Evolutionary conservation across 495 filamentous ascomycete genomes (phyloP).

Genomic region (Daldinia grandis): DNA sequence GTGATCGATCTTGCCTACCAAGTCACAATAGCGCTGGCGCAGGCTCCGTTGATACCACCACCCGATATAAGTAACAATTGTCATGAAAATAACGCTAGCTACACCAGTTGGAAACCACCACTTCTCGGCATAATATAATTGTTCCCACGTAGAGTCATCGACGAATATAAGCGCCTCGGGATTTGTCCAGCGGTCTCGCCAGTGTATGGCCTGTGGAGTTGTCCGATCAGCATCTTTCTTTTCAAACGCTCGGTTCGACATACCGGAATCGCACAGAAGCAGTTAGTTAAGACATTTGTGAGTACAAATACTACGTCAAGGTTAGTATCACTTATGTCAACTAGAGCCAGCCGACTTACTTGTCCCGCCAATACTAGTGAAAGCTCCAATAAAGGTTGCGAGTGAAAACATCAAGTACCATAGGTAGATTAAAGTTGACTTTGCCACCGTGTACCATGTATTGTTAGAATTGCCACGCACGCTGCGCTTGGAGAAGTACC

Average conservation of each 20-base stretch:
- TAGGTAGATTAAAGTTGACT: background rate
- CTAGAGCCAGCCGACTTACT: background rate
- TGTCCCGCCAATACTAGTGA: background rate
- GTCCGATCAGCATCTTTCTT: background rate
- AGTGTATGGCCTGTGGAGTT: conserved; percentile 5
- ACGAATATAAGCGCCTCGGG: conserved; percentile 16
- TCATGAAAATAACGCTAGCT: conserved; percentile 38
- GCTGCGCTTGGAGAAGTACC: background rate
- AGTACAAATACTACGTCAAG: background rate
- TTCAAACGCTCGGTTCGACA: background rate
- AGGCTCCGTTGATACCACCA: conserved; percentile 46
- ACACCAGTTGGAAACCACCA: conserved; percentile 31
- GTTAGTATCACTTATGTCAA: background rate
- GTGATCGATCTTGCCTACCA: conserved; percentile 11
- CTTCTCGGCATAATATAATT: conserved; percentile 7
- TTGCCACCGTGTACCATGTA: background rate
- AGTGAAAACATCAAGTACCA: background rate
- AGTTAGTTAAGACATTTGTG: background rate
- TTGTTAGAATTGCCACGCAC: background rate
- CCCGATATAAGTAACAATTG: conserved; percentile 35
- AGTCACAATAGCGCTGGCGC: conserved; percentile 14
- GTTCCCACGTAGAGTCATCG: conserved; percentile 15
- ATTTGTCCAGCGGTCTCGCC: conserved; percentile 6
- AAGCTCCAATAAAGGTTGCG: background rate
- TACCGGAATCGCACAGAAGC: background rate